Base-by-base conservation (phyloP, 2,329 filamentous ascomycete genomes). In the Sordariomycetes sp. region DNA sequence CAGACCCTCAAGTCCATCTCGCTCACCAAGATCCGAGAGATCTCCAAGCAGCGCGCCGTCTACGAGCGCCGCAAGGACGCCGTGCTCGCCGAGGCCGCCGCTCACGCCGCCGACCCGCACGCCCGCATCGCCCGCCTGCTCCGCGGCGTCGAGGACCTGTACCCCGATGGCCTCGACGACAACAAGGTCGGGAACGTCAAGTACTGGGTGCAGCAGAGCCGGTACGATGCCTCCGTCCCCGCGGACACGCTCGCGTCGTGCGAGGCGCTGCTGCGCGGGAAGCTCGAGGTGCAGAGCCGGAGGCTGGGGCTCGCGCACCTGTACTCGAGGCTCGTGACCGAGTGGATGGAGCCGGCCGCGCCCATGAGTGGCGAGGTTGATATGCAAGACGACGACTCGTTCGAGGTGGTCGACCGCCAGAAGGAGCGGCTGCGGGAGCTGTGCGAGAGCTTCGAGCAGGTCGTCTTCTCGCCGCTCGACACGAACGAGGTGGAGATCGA, bases 251-350 rank as follows among this genome's bases (percentile, higher is more conserved):
- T 76, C 34, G 57, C 60, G 2, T 60, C 63, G 1, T 75, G 70
- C 69, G 69, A 75, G 56, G 59, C 65, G 34, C 67, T 67, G 1
- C 65, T 77, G 16, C 63, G 71, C 18, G 65, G 65, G 3, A 68
- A 74, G 43, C 65, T 78, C 16, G 64, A 74, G 24, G 68, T 67
- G 40, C 72, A 75, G 55, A 73, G 72, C 11, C 68, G 72, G 18
- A 74, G 71, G 60, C 75, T 73, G 56, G 64, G 71, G 55, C 76
- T 73, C 51, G 75, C 76, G 0, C 70, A 71, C 14, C 66, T 78
- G 2, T 78, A 77, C 53, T 74, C 71, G 3, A 67, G 73, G 52
- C 68, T 78, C 2, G 75, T 77, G 16, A 77, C 71, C 0, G 76
- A 78, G 60, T 78, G 74, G 75, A 66, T 77, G 1, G 66, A 71